Evolutionary conservation across 2,329 filamentous ascomycete species (phyloP), one percentile per base, ranked within the genome.

Genomic region (Endoconidiophora polonica): DNA sequence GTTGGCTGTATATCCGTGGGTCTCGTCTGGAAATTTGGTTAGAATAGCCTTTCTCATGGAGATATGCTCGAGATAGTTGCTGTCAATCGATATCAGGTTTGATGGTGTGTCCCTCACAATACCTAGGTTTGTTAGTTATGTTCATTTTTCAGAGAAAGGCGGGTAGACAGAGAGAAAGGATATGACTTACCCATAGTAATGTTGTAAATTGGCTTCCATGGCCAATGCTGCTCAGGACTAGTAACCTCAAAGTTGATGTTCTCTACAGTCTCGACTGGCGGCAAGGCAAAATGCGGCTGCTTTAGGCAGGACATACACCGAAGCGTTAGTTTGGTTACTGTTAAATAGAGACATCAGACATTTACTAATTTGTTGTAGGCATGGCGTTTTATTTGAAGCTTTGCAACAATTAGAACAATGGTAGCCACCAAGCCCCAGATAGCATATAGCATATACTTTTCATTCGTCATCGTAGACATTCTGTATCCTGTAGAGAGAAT

Each of bases 51-150:
- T 62, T 3, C 72, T 65, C 2, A 63, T 56, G 1, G 54, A 61
- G 23, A 77, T 62, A 2, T 70, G 65, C 5, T 63, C 57, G 5
- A 65, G 59, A 57, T 77, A 77, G 52, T 72, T 66, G 37, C 58
- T 60, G 56, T 77, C 74, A 16, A 77, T 65, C 10, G 67, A 62
- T 54, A 77, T 71, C 12, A 77, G 65, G 10, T 76, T 67, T 0
- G 71, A 71, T 0, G 69, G 67, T 0, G 62, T 57, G 23, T 67
- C 62, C 10, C 62, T 61, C 22, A 65, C 65, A 2, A 74, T 58
- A 2, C 64, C 71, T 73, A 52, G 7, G n/a, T 44, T n/a, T 39
- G 33, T 50, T 37, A 41, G 38, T 20, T 2, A 33, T 33, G 9
- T 12, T 12, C 9, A 33, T 33, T 3, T 33, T 33, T 9, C 7